Percentiles rank a stretch among this genome's conserved stretches.
Conservation (phyloP, 169 alveolate genomes). For the Cryptosporidium canis region DNA sequence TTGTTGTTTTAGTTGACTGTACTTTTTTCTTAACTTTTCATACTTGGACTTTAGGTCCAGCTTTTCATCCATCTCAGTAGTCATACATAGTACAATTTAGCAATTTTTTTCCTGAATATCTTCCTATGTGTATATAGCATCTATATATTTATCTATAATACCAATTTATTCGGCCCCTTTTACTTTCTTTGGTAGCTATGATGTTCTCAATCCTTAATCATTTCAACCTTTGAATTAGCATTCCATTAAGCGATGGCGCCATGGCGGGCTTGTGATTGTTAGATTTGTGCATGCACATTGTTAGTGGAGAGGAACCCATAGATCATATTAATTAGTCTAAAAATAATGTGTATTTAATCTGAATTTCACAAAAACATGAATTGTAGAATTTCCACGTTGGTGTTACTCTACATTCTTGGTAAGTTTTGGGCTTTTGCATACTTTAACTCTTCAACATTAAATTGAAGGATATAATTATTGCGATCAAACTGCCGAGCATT, state of each 20-base stretch:
- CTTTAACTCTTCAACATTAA: background rate
- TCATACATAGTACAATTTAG: background rate
- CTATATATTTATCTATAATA: background rate
- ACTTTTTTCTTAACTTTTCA: constrained; percentile 57
- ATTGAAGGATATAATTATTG: background rate
- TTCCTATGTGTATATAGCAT: no score
- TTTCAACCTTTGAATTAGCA: background rate
- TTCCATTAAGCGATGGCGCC: constrained; percentile 14
- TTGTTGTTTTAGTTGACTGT: constrained; percentile 29
- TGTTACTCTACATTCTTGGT: constrained; percentile 3
- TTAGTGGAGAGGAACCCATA: background rate
- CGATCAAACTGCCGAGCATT: background rate
- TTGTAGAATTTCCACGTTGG: background rate
- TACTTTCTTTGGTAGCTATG: background rate
- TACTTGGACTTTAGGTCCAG: constrained; percentile 53
- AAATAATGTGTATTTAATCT: background rate
- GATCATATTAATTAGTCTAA: background rate
- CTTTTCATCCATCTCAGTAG: constrained; percentile 50
- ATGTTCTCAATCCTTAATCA: no score
- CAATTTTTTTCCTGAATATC: background rate
- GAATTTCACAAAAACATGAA: constrained; percentile 13
- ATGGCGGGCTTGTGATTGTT: constrained; percentile 48
- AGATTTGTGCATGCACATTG: constrained; percentile 36
- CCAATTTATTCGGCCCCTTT: background rate
- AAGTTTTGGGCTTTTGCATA: background rate